Conservation (phyloP, 352 stramenopile species). For the Aphanomyces cochlioides region DNA sequence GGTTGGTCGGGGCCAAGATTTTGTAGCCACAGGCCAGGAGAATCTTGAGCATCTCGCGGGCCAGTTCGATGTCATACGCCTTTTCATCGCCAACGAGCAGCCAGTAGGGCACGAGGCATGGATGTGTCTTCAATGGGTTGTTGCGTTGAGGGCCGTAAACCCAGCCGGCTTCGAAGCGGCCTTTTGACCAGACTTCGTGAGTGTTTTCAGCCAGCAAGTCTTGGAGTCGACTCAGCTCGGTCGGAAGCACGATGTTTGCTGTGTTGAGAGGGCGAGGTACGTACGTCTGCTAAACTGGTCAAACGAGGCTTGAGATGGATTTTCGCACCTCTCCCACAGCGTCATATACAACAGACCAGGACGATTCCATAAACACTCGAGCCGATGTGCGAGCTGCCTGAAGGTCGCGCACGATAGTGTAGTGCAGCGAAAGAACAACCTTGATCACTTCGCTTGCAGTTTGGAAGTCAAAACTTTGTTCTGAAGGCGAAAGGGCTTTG, state of each 20-base stretch:
- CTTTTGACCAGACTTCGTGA: conserved; percentile 83
- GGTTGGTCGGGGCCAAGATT: neutral
- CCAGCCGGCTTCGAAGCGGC: conserved; percentile 80
- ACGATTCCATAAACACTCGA: too few species aligned
- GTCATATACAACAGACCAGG: too few species aligned
- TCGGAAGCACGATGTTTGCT: conserved; percentile 54
- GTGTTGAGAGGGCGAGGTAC: conserved; percentile 72
- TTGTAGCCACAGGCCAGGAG: conserved; percentile 43
- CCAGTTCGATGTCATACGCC: conserved; percentile 83
- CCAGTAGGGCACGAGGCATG: conserved; percentile 78
- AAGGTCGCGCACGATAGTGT: conserved; percentile 56
- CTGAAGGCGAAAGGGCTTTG: conserved; percentile 63
- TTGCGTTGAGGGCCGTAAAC: conserved; percentile 73
- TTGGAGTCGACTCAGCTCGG: conserved; percentile 57
- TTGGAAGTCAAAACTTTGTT: conserved; percentile 78
- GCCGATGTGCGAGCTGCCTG: too few species aligned
- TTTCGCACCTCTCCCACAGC: too few species aligned
- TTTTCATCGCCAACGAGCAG: conserved; percentile 84
- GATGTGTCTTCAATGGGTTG: conserved; percentile 70
- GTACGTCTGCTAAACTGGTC: conserved; percentile 65
- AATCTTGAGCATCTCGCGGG: conserved; percentile 80
- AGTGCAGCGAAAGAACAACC: conserved; percentile 84
- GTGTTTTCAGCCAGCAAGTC: conserved; percentile 78
- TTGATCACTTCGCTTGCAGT: conserved; percentile 81
- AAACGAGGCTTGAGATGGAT: conserved; percentile 41